Evolutionary conservation across 2,329 filamentous ascomycete genomes (phyloP).

Genomic region (Fusarium torreyae): DNA sequence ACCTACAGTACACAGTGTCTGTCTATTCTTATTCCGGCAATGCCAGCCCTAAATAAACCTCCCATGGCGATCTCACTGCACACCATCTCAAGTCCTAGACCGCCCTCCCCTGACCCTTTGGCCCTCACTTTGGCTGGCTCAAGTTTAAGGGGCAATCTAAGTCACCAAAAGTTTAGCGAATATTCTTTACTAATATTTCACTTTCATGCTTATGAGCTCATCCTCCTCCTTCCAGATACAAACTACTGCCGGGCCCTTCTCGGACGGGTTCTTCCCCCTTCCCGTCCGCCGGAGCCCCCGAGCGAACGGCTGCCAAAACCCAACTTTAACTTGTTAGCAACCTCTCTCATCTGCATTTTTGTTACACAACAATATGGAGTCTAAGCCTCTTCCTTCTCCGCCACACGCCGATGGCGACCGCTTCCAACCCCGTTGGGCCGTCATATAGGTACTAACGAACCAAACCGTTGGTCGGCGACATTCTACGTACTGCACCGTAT

Average conservation of each 20-base stretch:
- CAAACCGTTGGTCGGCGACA: conserved; percentile 6
- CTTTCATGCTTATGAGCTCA: not conserved
- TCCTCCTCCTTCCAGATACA: conserved; percentile 1
- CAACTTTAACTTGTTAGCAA: conserved; percentile 38
- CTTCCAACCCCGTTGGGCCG: conserved; percentile 10
- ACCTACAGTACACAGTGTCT: conserved; percentile 10
- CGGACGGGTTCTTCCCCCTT: conserved; percentile 34
- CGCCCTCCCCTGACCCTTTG: not conserved
- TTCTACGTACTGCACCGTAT: conserved; percentile 5
- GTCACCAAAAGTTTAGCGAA: conserved; percentile 4
- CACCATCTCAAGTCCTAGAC: conserved; percentile 17
- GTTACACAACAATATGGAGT: conserved; percentile 25
- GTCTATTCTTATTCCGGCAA: conserved; percentile 21
- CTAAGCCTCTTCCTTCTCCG: conserved; percentile 10
- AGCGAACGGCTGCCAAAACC: conserved; percentile 40
- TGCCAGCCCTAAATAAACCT: conserved; percentile 37
- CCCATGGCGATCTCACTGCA: conserved; percentile 33
- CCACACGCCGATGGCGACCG: conserved; percentile 8
- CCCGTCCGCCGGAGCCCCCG: conserved; percentile 40
- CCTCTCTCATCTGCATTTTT: conserved; percentile 24
- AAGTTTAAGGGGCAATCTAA: conserved; percentile 14
- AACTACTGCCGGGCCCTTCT: conserved; percentile 39
- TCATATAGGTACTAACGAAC: conserved; percentile 2
- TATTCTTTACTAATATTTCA: not conserved
- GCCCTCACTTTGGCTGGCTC: not conserved